A percentile compares a stretch with the other conserved stretches of the same genome.
These are phyloP conservation scores for Daldinia eschscholtzii DNA, from an alignment of 2,329 filamentous ascomycete genomes.

Conservation along the genomic window DNA sequence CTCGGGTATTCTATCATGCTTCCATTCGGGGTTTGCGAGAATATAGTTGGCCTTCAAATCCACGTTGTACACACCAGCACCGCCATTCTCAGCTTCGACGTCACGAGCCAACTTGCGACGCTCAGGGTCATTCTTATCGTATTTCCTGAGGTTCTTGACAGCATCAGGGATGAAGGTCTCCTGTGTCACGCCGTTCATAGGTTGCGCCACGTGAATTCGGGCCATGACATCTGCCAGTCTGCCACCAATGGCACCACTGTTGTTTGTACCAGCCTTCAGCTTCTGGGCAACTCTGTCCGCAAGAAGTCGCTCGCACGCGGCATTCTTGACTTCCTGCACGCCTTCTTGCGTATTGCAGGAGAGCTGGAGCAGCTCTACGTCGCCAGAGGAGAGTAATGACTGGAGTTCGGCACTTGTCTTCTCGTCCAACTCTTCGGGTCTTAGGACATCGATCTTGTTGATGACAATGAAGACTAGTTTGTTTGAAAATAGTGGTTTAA, in stretches of 20 bases:
- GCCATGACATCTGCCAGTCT: slow-evolving; percentile 91
- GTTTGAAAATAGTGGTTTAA: slow-evolving; percentile 96
- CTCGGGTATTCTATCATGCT: slow-evolving; percentile 95
- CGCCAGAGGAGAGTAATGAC: slow-evolving; percentile 83
- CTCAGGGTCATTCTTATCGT: slow-evolving; percentile 90
- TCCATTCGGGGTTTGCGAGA: slow-evolving; percentile 91
- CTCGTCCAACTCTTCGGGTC: slow-evolving; percentile 86
- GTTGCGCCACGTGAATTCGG: slow-evolving; percentile 96
- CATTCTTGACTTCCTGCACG: slow-evolving; percentile 94
- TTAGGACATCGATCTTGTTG: slow-evolving; percentile 97
- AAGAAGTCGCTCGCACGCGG: slow-evolving; percentile 91
- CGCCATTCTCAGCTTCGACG: slow-evolving; percentile 90
- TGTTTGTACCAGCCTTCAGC: slow-evolving; percentile 88
- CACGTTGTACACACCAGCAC: slow-evolving; percentile 95
- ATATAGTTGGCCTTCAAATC: slow-evolving; percentile 91
- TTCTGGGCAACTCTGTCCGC: slow-evolving; percentile 96
- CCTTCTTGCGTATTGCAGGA: slow-evolving; percentile 96
- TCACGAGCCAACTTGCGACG: slow-evolving; percentile 85
- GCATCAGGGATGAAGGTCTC: slow-evolving; percentile 92
- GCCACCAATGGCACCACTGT: slow-evolving; percentile 79
- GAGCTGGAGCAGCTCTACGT: slow-evolving; percentile 92
- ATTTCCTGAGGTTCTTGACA: slow-evolving; percentile 84
- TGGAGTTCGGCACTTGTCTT: slow-evolving; percentile 84
- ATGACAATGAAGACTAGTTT: slow-evolving; percentile 97
- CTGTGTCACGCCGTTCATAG: slow-evolving; percentile 81